Base-by-base conservation (phyloP, 371 early-diverging fungal genomes). In the Umbelopsis sp. region DNA sequence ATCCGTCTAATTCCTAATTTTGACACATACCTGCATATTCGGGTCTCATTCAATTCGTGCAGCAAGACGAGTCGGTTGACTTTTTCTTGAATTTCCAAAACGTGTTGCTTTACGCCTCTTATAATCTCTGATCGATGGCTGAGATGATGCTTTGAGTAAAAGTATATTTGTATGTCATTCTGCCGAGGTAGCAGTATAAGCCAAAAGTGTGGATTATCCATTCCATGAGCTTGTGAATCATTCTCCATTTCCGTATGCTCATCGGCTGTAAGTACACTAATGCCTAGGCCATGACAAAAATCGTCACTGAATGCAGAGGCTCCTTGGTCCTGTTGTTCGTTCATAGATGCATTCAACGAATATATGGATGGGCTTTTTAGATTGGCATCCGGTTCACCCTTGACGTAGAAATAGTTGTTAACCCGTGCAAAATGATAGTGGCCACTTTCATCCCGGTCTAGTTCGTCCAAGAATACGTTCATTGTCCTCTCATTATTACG, bases 11-110 rank as follows among this genome's bases (percentile, higher is more conserved):
- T 45, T 9, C 1, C n/a, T 41, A 41, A 65, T 1, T 14, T 44
- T 24, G 10, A 16, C n/a, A 20, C 71, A 65, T 77, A 89, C 87
- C 88, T 88, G 78, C 93, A 92, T 29, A 80, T 72, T 64, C 91
- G 86, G 0, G 88, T 86, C 38, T 90, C 86, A 63, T 86, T 87
- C 65, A 95, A 69, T 45, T 86, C 81, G 16, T 85, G 79, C 29
- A 95, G 76, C 12, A 94, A 71, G 1, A 88, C 81, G 44, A 89
- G 63, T 65, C 87, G 86, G 66, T 93, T 95, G 50, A 91, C 90
- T 9, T 88, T 78, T 51, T 90, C 85, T 70, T 87, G 85, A 3
- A 88, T 85, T 12, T 88, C 81, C 38, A 76, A 72, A 4, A 92
- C 84, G 63, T 86, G 83, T n/a, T 81, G 73, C 38, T 86, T 83